A percentile compares a stretch with the other conserved stretches of the same genome.
These are phyloP conservation scores for Xylaria grammica DNA, from an alignment of 495 filamentous ascomycete species.

Conservation along the genomic window DNA sequence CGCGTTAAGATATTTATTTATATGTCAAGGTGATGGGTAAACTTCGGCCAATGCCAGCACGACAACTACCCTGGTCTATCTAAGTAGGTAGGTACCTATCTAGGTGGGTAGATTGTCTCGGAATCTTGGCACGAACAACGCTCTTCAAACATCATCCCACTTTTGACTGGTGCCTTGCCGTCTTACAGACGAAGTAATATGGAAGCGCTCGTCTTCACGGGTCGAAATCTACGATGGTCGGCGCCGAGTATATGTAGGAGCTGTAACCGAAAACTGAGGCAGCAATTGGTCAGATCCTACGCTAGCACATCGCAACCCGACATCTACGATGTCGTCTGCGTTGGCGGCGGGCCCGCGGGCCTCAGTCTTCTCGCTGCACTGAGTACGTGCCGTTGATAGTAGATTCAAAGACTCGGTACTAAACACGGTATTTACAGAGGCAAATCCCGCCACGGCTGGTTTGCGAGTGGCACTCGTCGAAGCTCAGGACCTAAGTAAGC, in stretches of 20 bases:
- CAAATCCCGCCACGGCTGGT: slow-evolving; percentile 72
- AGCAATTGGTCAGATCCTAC: slow-evolving; percentile 39
- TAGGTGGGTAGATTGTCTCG: background rate
- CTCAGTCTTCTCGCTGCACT: slow-evolving; percentile 86
- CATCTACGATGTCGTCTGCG: slow-evolving; percentile 93
- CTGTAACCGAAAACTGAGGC: slow-evolving; percentile 46
- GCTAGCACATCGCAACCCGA: slow-evolving; percentile 51
- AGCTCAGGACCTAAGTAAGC: slow-evolving; percentile 76
- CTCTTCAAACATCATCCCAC: slow-evolving; percentile 8
- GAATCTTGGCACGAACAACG: slow-evolving; percentile 6
- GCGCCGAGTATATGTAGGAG: slow-evolving; percentile 45
- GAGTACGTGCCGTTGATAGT: slow-evolving; percentile 58
- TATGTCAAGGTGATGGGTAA: slow-evolving; percentile 1
- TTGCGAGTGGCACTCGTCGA: slow-evolving; percentile 91
- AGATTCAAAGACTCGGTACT: slow-evolving; percentile 15
- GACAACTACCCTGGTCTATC: background rate
- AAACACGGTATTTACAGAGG: slow-evolving; percentile 42
- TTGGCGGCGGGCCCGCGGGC: slow-evolving; percentile 96
- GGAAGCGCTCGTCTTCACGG: slow-evolving; percentile 27
- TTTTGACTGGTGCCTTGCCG: background rate
- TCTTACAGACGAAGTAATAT: slow-evolving; percentile 18
- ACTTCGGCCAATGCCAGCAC: slow-evolving; percentile 12
- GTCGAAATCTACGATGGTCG: slow-evolving; percentile 26
- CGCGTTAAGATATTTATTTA: background rate
- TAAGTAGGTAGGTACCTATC: background rate